Conservation (phyloP, 768 basidiomycete species). For the Tricholoma furcatifolium region DNA sequence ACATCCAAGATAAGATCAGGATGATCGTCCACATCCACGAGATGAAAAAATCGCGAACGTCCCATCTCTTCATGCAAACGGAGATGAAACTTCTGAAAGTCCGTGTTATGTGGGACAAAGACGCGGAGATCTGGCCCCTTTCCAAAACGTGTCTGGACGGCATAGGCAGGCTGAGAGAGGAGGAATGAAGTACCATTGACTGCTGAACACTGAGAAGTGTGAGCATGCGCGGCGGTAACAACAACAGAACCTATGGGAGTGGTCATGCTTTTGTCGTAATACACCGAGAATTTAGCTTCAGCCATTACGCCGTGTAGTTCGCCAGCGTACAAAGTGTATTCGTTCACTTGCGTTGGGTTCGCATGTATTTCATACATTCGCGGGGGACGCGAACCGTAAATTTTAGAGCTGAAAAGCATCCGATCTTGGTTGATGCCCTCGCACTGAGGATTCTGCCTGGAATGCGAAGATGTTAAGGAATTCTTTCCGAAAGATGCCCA, state of each 20-base stretch:
- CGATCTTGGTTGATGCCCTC: constrained; percentile 4
- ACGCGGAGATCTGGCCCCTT: neutral
- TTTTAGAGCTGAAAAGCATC: neutral
- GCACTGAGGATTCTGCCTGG: constrained; percentile 7
- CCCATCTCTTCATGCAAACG: neutral
- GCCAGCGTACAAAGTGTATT: constrained; percentile 4
- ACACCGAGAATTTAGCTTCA: neutral
- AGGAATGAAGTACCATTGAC: too few relatives aligned
- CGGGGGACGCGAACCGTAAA: neutral
- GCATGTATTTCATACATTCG: neutral
- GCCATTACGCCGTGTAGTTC: neutral
- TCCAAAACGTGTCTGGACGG: neutral
- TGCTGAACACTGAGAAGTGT: neutral
- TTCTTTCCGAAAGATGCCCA: neutral
- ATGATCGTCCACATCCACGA: neutral
- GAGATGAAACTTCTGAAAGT: neutral
- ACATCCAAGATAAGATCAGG: neutral
- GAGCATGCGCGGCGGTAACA: neutral
- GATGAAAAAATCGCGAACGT: neutral
- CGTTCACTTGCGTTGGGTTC: neutral
- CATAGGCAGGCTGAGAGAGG: neutral
- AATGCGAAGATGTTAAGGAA: neutral
- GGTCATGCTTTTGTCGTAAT: neutral
- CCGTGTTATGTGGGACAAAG: neutral
- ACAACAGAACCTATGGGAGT: neutral